These are phyloP conservation scores for Orbilia javanica DNA, from an alignment of 2,329 filamentous ascomycete genomes.

Conservation along the genomic window DNA sequence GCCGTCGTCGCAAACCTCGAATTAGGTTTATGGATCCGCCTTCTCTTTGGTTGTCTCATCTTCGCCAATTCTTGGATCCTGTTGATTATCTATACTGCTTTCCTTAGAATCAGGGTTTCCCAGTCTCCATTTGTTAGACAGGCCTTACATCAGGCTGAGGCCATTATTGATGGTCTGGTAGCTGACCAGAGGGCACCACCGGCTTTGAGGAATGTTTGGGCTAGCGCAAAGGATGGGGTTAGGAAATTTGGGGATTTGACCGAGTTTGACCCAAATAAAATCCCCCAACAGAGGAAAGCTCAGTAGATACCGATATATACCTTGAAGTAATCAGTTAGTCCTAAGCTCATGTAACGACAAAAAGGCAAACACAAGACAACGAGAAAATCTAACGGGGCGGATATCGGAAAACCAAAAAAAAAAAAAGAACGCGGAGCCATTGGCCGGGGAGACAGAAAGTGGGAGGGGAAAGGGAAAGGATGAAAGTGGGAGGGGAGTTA, in stretches of 20 bases:
- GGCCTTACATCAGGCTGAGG: constrained; percentile 60
- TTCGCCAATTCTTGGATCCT: constrained; percentile 95
- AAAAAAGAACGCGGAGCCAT: not conserved
- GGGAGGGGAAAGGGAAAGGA: not conserved
- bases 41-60: constrained; percentile 82
- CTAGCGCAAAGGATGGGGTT: constrained; percentile 59
- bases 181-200: constrained; percentile 61
- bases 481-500: not conserved
- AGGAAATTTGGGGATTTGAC: constrained; percentile 59
- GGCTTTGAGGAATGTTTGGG: constrained; percentile 61
- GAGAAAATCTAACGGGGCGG: not conserved
- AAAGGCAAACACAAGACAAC: not conserved
- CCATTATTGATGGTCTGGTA: constrained; percentile 60
- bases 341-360: not conserved
- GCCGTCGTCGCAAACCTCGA: constrained; percentile 89
- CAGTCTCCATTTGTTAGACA: constrained; percentile 84
- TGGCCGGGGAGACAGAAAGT: no score
- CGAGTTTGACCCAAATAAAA: constrained; percentile 23
- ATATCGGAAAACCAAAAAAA: not conserved
- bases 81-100: constrained; percentile 85
- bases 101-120: constrained; percentile 88
- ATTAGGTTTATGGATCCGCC: constrained; percentile 85
- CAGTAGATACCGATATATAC: constrained; percentile 26
- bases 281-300: constrained; percentile 31
- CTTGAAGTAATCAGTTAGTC: not conserved